Conservation (phyloP, 768 basidiomycete genomes). For the Psilocybe azurescens region DNA sequence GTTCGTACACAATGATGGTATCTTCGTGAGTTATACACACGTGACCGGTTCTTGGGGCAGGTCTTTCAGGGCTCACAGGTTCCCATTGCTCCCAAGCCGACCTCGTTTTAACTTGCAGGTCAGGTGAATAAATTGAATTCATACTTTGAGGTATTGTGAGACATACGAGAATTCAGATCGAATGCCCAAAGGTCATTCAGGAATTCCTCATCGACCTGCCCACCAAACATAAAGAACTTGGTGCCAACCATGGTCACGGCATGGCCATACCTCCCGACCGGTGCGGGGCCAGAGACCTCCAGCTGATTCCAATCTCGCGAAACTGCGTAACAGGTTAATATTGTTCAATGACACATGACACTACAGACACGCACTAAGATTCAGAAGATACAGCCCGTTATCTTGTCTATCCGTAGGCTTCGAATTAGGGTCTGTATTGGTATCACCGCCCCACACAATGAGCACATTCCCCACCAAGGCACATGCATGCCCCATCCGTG, state of each 20-base stretch:
- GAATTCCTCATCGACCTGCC: conserved; percentile 94
- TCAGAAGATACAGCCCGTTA: conserved; percentile 91
- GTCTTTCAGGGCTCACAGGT: conserved; percentile 60
- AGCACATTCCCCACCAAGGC: conserved; percentile 95
- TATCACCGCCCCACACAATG: conserved; percentile 98
- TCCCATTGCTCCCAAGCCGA: conserved; percentile 85
- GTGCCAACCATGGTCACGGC: conserved; percentile 91
- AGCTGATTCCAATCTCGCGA: conserved; percentile 96
- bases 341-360: background rate
- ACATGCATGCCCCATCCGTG: conserved; percentile 95
- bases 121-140: conserved; percentile 3
- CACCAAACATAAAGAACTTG: conserved; percentile 94
- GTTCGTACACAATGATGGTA: conserved; percentile 81
- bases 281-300: conserved; percentile 74
- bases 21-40: conserved; percentile 84
- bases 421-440: conserved; percentile 73
- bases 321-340: conserved; percentile 48
- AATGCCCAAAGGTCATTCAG: conserved; percentile 96
- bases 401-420: conserved; percentile 81
- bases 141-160: conserved; percentile 3
- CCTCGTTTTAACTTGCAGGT: conserved; percentile 72
- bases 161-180: conserved; percentile 91
- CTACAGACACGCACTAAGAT: conserved; percentile 72
- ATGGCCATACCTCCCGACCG: conserved; percentile 93
- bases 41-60: conserved; percentile 91